Conservation (phyloP, 768 basidiomycete genomes). For the Boletus reticuloceps region DNA sequence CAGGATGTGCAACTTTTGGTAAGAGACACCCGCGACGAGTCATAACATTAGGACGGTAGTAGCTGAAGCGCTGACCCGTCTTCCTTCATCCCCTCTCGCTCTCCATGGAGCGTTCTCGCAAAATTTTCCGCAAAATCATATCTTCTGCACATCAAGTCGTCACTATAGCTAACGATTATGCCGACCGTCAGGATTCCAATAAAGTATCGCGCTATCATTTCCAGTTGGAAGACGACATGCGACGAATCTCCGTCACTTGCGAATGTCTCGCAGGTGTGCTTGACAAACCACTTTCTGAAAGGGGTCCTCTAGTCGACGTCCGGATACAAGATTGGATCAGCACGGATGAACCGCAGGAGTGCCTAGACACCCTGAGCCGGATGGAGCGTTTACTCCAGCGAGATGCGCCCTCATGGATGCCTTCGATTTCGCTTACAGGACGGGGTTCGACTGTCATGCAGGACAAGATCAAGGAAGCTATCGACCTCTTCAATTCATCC, state of each 20-base stretch:
- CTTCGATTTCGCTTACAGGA: not conserved
- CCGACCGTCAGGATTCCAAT: not conserved
- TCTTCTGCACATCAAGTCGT: not conserved
- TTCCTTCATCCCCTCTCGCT: not conserved
- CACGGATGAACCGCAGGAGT: not conserved
- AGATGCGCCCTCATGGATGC: not conserved
- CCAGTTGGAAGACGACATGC: conserved; percentile 5
- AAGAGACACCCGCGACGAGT: too few relatives aligned
- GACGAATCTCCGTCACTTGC: conserved; percentile 4
- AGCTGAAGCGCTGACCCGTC: too few relatives aligned
- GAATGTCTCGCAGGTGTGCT: not conserved
- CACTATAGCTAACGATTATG: not conserved
- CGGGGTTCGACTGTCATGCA: not conserved
- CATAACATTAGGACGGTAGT: too few relatives aligned
- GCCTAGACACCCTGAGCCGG: not conserved
- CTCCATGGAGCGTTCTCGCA: conserved; percentile 6
- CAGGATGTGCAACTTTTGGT: too few relatives aligned
- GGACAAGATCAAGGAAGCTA: not conserved
- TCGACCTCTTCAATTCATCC: not conserved
- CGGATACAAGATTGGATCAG: conserved; percentile 3
- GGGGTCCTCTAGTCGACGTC: not conserved
- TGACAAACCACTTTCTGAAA: too few relatives aligned
- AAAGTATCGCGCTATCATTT: not conserved
- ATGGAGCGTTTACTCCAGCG: not conserved
- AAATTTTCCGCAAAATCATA: not conserved